Conservation (phyloP, 2,329 filamentous ascomycete species). For the Beauveria sp. region DNA sequence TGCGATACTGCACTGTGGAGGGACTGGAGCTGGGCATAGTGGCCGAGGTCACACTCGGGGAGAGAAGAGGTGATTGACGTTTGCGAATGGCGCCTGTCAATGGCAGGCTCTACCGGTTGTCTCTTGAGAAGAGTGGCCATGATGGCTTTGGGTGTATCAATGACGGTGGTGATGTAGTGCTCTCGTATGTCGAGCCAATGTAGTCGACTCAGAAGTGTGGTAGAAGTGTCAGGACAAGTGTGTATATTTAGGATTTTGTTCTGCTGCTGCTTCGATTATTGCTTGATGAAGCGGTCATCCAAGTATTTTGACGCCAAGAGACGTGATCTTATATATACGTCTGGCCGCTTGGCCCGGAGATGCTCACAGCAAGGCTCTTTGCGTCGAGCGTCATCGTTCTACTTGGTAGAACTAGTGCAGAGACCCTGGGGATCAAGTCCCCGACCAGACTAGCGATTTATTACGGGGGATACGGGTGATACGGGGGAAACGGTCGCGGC, state of each 20-base stretch:
- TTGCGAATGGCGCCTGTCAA: not conserved
- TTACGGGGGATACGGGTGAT: not conserved
- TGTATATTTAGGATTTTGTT: too few relatives aligned
- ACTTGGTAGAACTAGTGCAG: not conserved
- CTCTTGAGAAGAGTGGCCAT: conserved; percentile 13
- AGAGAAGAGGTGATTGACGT: conserved; percentile 14
- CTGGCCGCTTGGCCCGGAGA: not conserved
- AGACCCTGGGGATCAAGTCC: not conserved
- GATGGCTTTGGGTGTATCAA: conserved; percentile 6
- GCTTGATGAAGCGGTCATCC: not conserved
- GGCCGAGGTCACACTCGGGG: conserved; percentile 21
- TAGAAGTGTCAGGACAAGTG: not conserved
- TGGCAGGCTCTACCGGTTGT: not conserved
- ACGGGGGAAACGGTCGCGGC: conserved; percentile 3
- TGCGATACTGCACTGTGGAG: conserved; percentile 20
- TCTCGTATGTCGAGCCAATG: not conserved
- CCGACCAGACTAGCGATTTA: not conserved
- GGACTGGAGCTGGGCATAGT: conserved; percentile 19
- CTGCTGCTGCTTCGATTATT: not conserved
- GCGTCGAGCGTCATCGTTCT: not conserved
- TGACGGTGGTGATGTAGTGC: not conserved
- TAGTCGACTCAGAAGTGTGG: not conserved
- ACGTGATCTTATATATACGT: not conserved
- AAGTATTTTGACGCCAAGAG: not conserved
- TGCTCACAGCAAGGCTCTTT: not conserved